phyloP scores from a whole-genome alignment of 2,329 filamentous ascomycete genomes.

The Penicillium sp. region DNA sequence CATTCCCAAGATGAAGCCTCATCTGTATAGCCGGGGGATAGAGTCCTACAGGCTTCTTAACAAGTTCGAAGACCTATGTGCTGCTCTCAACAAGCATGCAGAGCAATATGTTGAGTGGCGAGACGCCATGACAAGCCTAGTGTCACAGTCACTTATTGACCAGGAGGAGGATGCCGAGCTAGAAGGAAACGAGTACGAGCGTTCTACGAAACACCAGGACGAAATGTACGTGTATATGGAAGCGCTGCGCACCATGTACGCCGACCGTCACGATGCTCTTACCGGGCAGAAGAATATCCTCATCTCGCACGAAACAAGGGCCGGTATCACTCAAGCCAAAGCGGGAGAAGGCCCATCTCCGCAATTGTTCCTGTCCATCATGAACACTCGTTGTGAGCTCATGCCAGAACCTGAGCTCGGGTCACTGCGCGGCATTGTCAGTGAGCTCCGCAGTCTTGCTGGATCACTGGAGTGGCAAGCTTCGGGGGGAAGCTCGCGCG shows the following conservation, averaged over 20 bases:
- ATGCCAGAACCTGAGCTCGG: slow-evolving; percentile 45
- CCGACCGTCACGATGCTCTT: slow-evolving; percentile 71
- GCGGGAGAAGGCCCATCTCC: slow-evolving; percentile 66
- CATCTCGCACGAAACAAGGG: slow-evolving; percentile 64
- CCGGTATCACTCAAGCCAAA: slow-evolving; percentile 55
- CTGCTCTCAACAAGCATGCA: slow-evolving; percentile 65
- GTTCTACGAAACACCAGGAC: slow-evolving; percentile 81
- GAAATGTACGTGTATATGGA: slow-evolving; percentile 83
- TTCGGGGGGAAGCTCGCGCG: slow-evolving; percentile 49
- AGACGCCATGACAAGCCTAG: slow-evolving; percentile 62
- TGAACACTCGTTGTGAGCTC: slow-evolving; percentile 41
- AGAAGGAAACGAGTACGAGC: slow-evolving; percentile 84
- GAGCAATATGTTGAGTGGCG: slow-evolving; percentile 68
- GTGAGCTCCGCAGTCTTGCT: slow-evolving; percentile 61
- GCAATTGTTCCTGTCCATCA: slow-evolving; percentile 49
- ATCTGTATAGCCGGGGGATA: slow-evolving; percentile 57
- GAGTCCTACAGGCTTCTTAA: slow-evolving; percentile 64
- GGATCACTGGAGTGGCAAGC: slow-evolving; percentile 55
- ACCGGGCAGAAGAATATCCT: slow-evolving; percentile 72
- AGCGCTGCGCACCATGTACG: slow-evolving; percentile 65
- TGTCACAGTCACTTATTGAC: slow-evolving; percentile 72
- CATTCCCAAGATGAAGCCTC: slow-evolving; percentile 55
- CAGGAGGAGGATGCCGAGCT: slow-evolving; percentile 68
- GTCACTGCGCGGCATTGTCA: slow-evolving; percentile 65
- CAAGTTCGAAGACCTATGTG: slow-evolving; percentile 59